Conservation (phyloP, 768 basidiomycete genomes). For the Termitomyces sp. region DNA sequence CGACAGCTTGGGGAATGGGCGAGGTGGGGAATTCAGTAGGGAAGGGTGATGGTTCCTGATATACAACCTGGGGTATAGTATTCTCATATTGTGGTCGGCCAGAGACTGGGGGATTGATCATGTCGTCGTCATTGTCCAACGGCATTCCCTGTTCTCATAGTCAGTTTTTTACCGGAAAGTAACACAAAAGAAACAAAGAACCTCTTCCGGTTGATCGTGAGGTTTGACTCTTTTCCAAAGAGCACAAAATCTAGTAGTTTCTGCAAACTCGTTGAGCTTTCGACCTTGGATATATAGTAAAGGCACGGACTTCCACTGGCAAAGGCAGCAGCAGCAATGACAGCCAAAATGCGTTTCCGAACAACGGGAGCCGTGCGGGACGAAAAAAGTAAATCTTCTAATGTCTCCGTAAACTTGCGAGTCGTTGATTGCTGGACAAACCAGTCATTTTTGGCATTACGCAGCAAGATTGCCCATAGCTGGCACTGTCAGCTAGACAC, state of each 20-base stretch:
- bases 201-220: slow-evolving; percentile 77
- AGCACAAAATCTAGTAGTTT: slow-evolving; percentile 52
- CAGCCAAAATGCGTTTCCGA: slow-evolving; percentile 74
- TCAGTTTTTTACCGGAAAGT: not conserved
- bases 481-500: slow-evolving; percentile 23
- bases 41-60: slow-evolving; percentile 13
- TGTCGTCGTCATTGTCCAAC: slow-evolving; percentile 67
- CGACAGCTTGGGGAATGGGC: slow-evolving; percentile 28
- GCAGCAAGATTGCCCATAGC: slow-evolving; percentile 91
- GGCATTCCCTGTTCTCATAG: slow-evolving; percentile 56
- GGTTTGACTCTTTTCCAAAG: slow-evolving; percentile 84
- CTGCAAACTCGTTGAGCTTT: slow-evolving; percentile 10
- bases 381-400: slow-evolving; percentile 70
- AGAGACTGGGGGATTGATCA: slow-evolving; percentile 51
- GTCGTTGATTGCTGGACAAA: slow-evolving; percentile 71
- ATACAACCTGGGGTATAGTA: too few relatives aligned
- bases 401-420: slow-evolving; percentile 75
- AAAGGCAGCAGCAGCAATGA: slow-evolving; percentile 80
- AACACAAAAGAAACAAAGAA: slow-evolving; percentile 24
- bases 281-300: not conserved
- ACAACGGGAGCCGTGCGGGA: slow-evolving; percentile 76
- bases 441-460: slow-evolving; percentile 63
- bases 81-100: not conserved
- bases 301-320: slow-evolving; percentile 37
- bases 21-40: slow-evolving; percentile 22